These are phyloP conservation scores for Coleophoma cylindrospora DNA, from an alignment of 2,329 filamentous ascomycete species.

Conservation along the genomic window DNA sequence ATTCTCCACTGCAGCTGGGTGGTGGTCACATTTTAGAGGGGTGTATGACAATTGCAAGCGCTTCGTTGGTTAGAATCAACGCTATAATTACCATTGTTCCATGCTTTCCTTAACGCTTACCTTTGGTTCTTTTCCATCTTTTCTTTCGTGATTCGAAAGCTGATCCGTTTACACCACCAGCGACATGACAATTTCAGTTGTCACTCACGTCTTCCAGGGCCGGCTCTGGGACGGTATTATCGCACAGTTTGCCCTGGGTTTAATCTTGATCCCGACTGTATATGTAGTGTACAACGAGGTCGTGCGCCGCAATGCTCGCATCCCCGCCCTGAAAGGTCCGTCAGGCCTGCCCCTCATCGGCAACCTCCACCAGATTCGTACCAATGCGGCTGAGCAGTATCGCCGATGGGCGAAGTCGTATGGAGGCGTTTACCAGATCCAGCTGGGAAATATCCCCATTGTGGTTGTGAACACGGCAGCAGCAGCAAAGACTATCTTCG, in stretches of 20 bases:
- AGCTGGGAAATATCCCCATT: slow-evolving; percentile 50
- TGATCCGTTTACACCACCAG: background rate
- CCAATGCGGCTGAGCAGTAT: slow-evolving; percentile 52
- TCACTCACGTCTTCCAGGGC: slow-evolving; percentile 3
- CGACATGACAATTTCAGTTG: background rate
- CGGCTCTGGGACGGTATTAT: slow-evolving; percentile 7
- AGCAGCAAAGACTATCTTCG: slow-evolving; percentile 44
- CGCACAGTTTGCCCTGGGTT: slow-evolving; percentile 1
- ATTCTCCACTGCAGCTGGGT: too few relatives aligned
- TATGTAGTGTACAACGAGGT: slow-evolving; percentile 17
- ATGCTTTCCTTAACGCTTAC: too few relatives aligned
- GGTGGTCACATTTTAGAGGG: too few relatives aligned
- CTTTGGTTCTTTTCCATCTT: too few relatives aligned
- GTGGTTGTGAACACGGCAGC: slow-evolving; percentile 51
- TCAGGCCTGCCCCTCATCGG: slow-evolving; percentile 47
- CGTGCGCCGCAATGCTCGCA: slow-evolving; percentile 14
- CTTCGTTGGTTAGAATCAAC: too few relatives aligned
- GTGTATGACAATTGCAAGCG: too few relatives aligned
- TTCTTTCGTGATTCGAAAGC: too few relatives aligned
- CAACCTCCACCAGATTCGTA: slow-evolving; percentile 48
- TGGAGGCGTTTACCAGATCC: slow-evolving; percentile 50
- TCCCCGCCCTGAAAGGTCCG: slow-evolving; percentile 42
- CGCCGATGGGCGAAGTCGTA: slow-evolving; percentile 45
- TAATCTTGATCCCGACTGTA: slow-evolving; percentile 9
- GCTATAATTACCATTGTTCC: too few relatives aligned